Percentiles rank a stretch among this genome's conserved stretches.
These are phyloP conservation scores for Pythium brachiatum DNA, from an alignment of 352 stramenopile genomes.

Conservation along the genomic window DNA sequence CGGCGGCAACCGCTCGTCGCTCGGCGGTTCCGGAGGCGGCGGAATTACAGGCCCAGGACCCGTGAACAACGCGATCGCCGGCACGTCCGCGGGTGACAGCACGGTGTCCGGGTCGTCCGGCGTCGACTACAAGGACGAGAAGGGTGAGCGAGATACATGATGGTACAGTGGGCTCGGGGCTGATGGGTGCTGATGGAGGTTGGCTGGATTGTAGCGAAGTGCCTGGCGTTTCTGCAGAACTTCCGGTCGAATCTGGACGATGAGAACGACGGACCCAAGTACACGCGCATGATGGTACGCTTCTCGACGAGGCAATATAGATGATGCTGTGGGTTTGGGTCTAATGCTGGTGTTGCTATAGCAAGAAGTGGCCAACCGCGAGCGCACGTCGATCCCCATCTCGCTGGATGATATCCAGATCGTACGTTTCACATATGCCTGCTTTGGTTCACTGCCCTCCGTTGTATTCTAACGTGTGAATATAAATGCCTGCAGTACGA, in stretches of 20 bases:
- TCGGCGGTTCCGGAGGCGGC: slow-evolving; percentile 4
- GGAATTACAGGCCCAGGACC: not conserved
- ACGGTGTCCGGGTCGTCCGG: slow-evolving; percentile 21
- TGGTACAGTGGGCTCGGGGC: not conserved
- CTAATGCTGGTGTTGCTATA: slow-evolving; percentile 19
- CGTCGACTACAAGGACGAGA: slow-evolving; percentile 49
- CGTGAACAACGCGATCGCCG: slow-evolving; percentile 21
- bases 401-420: slow-evolving; percentile 79
- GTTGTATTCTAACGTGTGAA: not conserved
- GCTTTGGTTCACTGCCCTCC: no score
- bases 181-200: slow-evolving; percentile 3
- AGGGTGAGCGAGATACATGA: slow-evolving; percentile 31
- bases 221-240: slow-evolving; percentile 62
- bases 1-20: slow-evolving; percentile 15
- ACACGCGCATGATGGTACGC: slow-evolving; percentile 73
- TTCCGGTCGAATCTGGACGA: slow-evolving; percentile 81
- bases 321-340: no score
- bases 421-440: slow-evolving; percentile 32
- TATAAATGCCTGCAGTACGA: slow-evolving; percentile 46
- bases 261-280: slow-evolving; percentile 59
- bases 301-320: no score
- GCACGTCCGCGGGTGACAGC: slow-evolving; percentile 18
- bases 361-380: slow-evolving; percentile 89
- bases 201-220: slow-evolving; percentile 58
- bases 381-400: slow-evolving; percentile 75